Evolutionary conservation across 768 basidiomycete genomes (phyloP), one percentile per base, ranked within the genome.

Genomic region (Suillus alpinus): DNA sequence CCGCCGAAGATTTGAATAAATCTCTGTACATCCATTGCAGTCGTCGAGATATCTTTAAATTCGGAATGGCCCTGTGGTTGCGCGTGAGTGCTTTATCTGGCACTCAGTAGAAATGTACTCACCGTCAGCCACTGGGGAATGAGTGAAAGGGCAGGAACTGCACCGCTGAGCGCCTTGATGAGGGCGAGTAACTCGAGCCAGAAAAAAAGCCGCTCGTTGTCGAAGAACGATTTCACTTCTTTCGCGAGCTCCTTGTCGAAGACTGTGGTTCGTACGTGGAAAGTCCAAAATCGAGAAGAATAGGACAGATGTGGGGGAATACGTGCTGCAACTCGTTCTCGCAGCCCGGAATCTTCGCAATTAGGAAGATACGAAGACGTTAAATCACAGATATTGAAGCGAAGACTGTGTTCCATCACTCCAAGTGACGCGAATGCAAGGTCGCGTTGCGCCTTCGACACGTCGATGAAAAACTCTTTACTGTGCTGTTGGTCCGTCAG

Each of bases 371-470:
- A 68, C 3, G 76, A 77, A 13, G 67, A 70, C 40, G 66, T 60
- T 13, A 78, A 53, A 6, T 71, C 39, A 62, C 71, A 74, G 26
- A 78, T 75, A 58, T 78, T 75, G 66, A 78, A 78, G 50, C 62
- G 61, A 10, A 78, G 67, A 12, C 62, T 53, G 20, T 58, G 39
- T 8, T 70, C 63, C 77, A 77, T 73, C 13, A 71, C 56, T 3
- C 53, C 43, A 8, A 78, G 56, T 12, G 65, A 71, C 14, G 64
- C 61, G 5, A 56, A 41, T 3, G 68, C 65, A 2, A 77, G 66
- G 26, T 59, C 49, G 2, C 43, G 39, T n/a, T 74, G 66, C 26
- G 31, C 39, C 5, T n/a, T 44, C 29, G 58, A 59, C 31, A 50
- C 40, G 41, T 65, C 64, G 23, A 66, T 56, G 59, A 31, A 59